Base-by-base conservation (phyloP, 345 rosid genomes). In the Erodium maritimum region DNA sequence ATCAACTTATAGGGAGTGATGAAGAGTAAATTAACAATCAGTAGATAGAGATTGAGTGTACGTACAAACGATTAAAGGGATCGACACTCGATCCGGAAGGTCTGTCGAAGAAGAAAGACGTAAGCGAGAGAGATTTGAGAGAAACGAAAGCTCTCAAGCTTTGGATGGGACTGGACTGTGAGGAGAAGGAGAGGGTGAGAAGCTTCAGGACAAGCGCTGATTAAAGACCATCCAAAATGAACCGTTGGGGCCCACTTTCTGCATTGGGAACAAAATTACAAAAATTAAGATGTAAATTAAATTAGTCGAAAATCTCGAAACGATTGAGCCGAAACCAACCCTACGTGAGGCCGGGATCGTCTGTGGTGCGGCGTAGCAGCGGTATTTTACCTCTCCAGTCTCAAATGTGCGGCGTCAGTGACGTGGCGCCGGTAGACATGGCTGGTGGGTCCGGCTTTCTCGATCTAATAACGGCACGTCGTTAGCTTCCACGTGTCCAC, bases 11-110 rank as follows among this genome's bases (percentile, higher is more conserved):
- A 29, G 5, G 8, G 5, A 29, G 34, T 29, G 34, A 29, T 3
- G 34, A 29, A 42, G 61, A 72, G 78, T 58, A 67, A 72, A 25
- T 63, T 66, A 74, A 63, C 52, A 19, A 57, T 46, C 3, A 29
- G 5, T 29, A 29, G 34, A 29, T 3, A 29, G 34, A 29, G 34
- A 29, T 3, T 29, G 34, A 8, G 34, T 29, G 34, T 29, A 29
- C 34, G 34, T 29, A 29, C 34, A 29, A 29, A 29, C n/a, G n/a
- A n/a, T n/a, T n/a, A n/a, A n/a, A n/a, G n/a, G n/a, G n/a, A n/a
- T n/a, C n/a, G n/a, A n/a, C n/a, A 29, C 8, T 29, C 34, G 34
- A 29, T 29, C 34, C 8, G 34, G 5, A 29, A 29, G 8, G 34
- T 29, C 34, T 29, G 34, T 29, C 1, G 17, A 37, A 21, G n/a